A percentile compares a stretch with the other conserved stretches of the same genome.
These are phyloP conservation scores for Triadica sebifera DNA, from an alignment of 345 rosid genomes.

Conservation along the genomic window DNA sequence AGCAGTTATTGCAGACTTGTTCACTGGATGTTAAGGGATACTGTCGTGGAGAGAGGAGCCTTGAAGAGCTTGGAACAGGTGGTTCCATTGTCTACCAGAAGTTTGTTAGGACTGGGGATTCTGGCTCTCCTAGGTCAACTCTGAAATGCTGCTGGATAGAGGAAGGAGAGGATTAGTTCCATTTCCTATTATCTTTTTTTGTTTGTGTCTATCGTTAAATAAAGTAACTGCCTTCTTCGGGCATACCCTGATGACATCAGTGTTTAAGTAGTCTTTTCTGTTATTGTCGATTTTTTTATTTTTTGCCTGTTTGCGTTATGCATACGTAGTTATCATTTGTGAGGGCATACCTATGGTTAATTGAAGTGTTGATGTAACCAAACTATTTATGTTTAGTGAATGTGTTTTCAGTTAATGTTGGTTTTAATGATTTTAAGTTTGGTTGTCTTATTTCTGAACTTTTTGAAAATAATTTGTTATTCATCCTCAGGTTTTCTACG, in stretches of 20 bases:
- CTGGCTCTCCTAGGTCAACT: conserved; percentile 29
- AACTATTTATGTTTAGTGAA: neutral
- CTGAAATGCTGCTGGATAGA: conserved; percentile 26
- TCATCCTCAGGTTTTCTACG: too few relatives aligned
- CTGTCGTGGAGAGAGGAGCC: conserved; percentile 23
- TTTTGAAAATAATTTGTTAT: too few relatives aligned
- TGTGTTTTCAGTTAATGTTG: too few relatives aligned
- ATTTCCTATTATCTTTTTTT: neutral
- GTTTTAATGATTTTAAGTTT: too few relatives aligned
- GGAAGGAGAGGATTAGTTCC: conserved; percentile 13
- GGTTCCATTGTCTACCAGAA: conserved; percentile 30
- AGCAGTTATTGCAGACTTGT: conserved; percentile 7
- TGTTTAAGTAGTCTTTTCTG: neutral
- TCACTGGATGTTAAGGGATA: conserved; percentile 30
- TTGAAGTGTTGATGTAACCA: neutral
- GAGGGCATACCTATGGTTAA: neutral
- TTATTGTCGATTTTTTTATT: neutral
- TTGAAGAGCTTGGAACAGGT: conserved; percentile 30
- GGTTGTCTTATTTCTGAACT: too few relatives aligned
- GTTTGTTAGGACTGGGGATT: conserved; percentile 13
- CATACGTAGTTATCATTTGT: neutral
- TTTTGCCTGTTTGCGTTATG: neutral
- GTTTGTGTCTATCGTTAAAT: neutral
- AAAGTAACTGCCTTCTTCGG: neutral
- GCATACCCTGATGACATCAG: neutral